Evolutionary conservation across 2,329 filamentous ascomycete genomes (phyloP).

Genomic region (Alternaria hordeiaustralica): DNA sequence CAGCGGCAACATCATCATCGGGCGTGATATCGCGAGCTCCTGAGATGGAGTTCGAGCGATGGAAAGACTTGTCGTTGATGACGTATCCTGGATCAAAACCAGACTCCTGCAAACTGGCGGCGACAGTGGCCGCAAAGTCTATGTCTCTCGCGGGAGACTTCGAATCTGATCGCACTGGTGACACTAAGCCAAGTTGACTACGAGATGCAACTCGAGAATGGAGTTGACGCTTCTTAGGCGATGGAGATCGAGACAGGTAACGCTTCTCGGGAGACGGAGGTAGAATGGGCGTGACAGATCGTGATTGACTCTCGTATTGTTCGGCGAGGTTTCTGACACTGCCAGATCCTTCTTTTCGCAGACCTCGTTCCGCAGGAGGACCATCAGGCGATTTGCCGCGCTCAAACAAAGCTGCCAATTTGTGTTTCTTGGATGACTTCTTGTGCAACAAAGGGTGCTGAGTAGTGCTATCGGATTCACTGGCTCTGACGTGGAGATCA

Average conservation of each 20-base stretch:
- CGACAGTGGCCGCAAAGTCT: constrained; percentile 57
- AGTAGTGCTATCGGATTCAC: not conserved
- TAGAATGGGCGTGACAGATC: constrained; percentile 25
- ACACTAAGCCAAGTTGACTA: constrained; percentile 19
- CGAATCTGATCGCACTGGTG: constrained; percentile 33
- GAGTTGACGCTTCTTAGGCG: constrained; percentile 18
- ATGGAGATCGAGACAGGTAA: constrained; percentile 22
- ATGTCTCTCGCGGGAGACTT: constrained; percentile 46
- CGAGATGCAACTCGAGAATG: constrained; percentile 22
- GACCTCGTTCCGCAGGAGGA: constrained; percentile 8
- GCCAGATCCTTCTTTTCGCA: constrained; percentile 23
- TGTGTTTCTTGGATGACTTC: constrained; percentile 49
- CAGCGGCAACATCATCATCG: constrained; percentile 43
- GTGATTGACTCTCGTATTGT: constrained; percentile 31
- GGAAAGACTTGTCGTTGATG: constrained; percentile 50
- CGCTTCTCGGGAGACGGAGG: constrained; percentile 19
- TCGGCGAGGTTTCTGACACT: constrained; percentile 33
- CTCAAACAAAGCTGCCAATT: constrained; percentile 43
- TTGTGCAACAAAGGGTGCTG: constrained; percentile 36
- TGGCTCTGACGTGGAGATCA: not conserved
- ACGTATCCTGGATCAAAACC: constrained; percentile 56
- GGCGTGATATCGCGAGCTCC: constrained; percentile 36
- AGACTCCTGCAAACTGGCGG: constrained; percentile 54
- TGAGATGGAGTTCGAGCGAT: constrained; percentile 37
- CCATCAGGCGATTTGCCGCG: constrained; percentile 24